These are phyloP conservation scores for Nothophoma quercina DNA, from an alignment of 2,329 filamentous ascomycete genomes.

Conservation along the genomic window DNA sequence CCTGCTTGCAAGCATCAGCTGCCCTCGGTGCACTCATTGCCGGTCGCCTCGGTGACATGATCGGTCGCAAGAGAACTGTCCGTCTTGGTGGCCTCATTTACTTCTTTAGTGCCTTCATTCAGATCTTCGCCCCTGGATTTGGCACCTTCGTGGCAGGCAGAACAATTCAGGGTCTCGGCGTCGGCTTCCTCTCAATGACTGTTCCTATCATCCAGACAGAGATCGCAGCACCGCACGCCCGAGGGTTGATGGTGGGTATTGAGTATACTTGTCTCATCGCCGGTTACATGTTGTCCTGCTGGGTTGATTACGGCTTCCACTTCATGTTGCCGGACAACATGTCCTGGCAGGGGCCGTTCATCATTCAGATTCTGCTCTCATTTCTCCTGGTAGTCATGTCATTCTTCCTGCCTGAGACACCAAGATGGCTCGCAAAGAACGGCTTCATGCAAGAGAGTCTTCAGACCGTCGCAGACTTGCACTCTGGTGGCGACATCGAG, in stretches of 20 bases:
- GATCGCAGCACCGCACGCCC: conserved; percentile 47
- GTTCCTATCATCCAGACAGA: conserved; percentile 50
- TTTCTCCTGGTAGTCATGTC: conserved; percentile 47
- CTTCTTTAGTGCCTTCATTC: conserved; percentile 50
- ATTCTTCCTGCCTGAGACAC: conserved; percentile 51
- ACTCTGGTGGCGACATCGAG: conserved; percentile 46
- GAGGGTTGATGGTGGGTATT: conserved; percentile 52
- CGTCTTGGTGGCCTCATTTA: conserved; percentile 49
- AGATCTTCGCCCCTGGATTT: conserved; percentile 48
- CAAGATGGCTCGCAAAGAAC: conserved; percentile 53
- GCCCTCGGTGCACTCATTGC: conserved; percentile 47
- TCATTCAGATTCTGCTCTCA: conserved; percentile 45
- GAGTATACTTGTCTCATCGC: conserved; percentile 50
- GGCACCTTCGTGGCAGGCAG: conserved; percentile 45
- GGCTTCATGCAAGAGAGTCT: conserved; percentile 51
- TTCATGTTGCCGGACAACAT: conserved; percentile 45
- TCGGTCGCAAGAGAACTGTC: conserved; percentile 49
- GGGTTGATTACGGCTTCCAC: conserved; percentile 51
- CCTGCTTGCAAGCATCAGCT: conserved; percentile 48
- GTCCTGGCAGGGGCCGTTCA: conserved; percentile 45
- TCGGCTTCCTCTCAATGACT: conserved; percentile 48
- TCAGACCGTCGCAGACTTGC: conserved; percentile 53
- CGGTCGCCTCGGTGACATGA: conserved; percentile 47
- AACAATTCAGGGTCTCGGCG: conserved; percentile 47
- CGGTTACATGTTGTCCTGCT: conserved; percentile 52